Evolutionary conservation across 192 early-diverging fungal species (phyloP).

Genomic region (Umbelopsis isabellina): DNA sequence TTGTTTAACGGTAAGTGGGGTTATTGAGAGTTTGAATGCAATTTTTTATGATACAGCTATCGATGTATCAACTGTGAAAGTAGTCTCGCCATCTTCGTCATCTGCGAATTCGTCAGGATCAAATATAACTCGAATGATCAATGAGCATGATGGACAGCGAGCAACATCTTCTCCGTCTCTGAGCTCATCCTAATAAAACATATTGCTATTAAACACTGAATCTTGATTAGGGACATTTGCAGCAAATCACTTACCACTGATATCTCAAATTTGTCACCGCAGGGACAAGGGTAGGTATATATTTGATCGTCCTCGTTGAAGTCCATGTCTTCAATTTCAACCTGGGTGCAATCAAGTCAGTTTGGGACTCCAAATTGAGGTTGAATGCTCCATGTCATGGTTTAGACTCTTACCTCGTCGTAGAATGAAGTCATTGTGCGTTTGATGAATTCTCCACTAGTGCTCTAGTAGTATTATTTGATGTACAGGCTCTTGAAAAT

Average conservation of each 20-base stretch:
- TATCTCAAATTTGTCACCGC: conserved; percentile 94
- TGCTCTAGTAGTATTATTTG: too few relatives aligned
- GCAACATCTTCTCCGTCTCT: conserved; percentile 86
- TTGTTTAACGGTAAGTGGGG: neutral
- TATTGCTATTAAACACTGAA: neutral
- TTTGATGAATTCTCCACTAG: too few relatives aligned
- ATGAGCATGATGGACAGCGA: conserved; percentile 90
- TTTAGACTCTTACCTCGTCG: conserved; percentile 65
- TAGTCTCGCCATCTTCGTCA: conserved; percentile 53
- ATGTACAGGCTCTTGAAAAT: too few relatives aligned
- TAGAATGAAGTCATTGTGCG: conserved; percentile 50
- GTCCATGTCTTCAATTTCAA: conserved; percentile 83
- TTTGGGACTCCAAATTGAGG: neutral
- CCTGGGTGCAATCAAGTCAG: conserved; percentile 7
- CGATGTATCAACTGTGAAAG: conserved; percentile 40
- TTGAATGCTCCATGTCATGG: neutral
- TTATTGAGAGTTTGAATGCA: neutral
- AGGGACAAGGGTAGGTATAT: conserved; percentile 95
- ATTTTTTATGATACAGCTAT: conserved; percentile 34
- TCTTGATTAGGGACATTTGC: neutral
- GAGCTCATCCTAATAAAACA: conserved; percentile 64
- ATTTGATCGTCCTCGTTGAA: conserved; percentile 82
- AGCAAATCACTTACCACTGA: conserved; percentile 56
- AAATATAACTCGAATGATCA: conserved; percentile 90
- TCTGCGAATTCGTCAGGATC: conserved; percentile 73